Base-by-base conservation (phyloP, 805 yeast species). In the Candida succiphila region DNA sequence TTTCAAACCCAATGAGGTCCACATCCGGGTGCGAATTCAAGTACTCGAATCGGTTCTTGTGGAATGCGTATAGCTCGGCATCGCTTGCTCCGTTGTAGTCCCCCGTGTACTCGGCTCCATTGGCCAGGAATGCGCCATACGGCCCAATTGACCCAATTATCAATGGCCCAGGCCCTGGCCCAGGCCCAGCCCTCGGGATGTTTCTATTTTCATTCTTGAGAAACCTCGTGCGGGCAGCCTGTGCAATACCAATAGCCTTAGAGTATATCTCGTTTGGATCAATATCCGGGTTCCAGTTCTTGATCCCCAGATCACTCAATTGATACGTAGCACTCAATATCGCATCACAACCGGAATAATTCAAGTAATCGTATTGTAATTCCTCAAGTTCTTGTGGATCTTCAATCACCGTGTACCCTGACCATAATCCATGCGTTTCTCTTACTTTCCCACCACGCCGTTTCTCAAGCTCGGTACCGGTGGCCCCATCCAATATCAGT, bases 71-170 rank as follows among this genome's bases (percentile, higher is more conserved):
- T 34, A 82, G 45, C 29, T 60, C 60, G 13, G 55, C 57, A 8
- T 51, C 49, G 3, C 56, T 48, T 7, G 52, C 58, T 18, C 51
- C 60, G 9, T 63, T 65, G 49, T 81, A 82, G 32, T 75, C 64
- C 2, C 94, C 94, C 4, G 78, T 72, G 44, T 78, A 84, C 46
- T 84, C 95, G 0, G 79, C 65, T 1, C 87, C 86, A 40, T 73
- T 65, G 20, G 79, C 73, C 25, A 79, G 48, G 42, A 57, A 74
- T 0, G 88, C 82, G 1, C 88, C 94, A 49, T 72, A 84, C 0
- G 94, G 85, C 0, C 94, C 95, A 25, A 82, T 54, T 7, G 83
- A 72, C 0, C 83, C 94, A 2, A 72, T 72, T 5, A 77, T 62
- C 27, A 44, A 45, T 7, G 45, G 38, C n/a, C n/a, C n/a, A n/a